Evolutionary conservation across 345 rosid species (phyloP).

Genomic region (Excoecaria agallocha): DNA sequence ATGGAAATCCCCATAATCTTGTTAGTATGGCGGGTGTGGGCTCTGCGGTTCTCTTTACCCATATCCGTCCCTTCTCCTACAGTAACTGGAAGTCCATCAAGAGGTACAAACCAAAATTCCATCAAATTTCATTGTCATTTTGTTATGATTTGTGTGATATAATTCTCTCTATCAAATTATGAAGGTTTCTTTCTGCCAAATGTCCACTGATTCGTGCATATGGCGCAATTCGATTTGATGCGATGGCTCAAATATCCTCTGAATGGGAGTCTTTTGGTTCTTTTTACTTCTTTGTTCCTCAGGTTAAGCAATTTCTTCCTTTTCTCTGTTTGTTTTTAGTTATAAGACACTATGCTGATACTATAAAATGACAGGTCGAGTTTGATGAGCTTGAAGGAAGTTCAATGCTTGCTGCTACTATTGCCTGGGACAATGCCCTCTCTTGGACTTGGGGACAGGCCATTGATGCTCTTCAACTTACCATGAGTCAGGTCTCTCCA

Average conservation of each 20-base stretch:
- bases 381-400: constrained; percentile 67
- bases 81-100: constrained; percentile 72
- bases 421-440: constrained; percentile 75
- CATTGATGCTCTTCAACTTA: constrained; percentile 41
- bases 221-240: constrained; percentile 84
- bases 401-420: constrained; percentile 70
- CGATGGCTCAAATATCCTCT: constrained; percentile 45
- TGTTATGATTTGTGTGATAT: not conserved
- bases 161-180: constrained; percentile 6
- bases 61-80: constrained; percentile 68
- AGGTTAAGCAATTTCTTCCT: constrained; percentile 39
- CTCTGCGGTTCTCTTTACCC: constrained; percentile 64
- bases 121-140: not conserved
- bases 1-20: constrained; percentile 42
- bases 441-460: constrained; percentile 62
- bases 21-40: constrained; percentile 85
- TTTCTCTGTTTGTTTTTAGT: constrained; percentile 20
- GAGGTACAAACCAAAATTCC: constrained; percentile 39
- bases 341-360: constrained; percentile 38
- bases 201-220: constrained; percentile 85
- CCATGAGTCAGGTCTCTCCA: constrained; percentile 48
- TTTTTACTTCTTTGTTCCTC: constrained; percentile 79
- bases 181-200: constrained; percentile 60
- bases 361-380: constrained; percentile 67
- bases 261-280: constrained; percentile 88